Percentiles rank a stretch among this genome's conserved stretches.
These are phyloP conservation scores for Pezicula radicicola DNA, from an alignment of 2,329 filamentous ascomycete genomes.

Conservation along the genomic window DNA sequence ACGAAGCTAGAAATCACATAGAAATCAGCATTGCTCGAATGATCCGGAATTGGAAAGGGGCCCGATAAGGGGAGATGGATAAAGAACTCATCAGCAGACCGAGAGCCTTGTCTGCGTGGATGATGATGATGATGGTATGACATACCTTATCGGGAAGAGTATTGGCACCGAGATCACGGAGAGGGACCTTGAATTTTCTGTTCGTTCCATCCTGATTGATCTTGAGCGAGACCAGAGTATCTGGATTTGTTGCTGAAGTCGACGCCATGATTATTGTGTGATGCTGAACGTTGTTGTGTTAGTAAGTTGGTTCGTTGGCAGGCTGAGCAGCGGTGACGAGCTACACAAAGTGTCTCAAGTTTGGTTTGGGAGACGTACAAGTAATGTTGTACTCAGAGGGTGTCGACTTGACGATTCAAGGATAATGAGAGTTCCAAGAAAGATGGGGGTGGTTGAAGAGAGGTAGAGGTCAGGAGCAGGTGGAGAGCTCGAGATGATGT, in stretches of 20 bases:
- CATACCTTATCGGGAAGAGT: constrained; percentile 82
- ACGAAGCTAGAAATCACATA: constrained; percentile 56
- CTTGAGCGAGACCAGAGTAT: constrained; percentile 83
- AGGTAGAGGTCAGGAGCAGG: no score
- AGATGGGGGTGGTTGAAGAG: no score
- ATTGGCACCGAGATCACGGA: constrained; percentile 75
- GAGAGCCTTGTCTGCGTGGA: constrained; percentile 10
- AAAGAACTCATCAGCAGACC: constrained; percentile 6
- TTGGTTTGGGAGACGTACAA: constrained; percentile 11
- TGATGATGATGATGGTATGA: constrained; percentile 9
- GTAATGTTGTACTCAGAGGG: constrained; percentile 3
- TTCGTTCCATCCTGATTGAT: constrained; percentile 72
- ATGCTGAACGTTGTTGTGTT: constrained; percentile 16
- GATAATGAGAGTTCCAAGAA: not conserved
- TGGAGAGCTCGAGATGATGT: no score
- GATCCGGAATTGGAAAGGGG: not conserved
- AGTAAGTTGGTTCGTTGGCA: constrained; percentile 8
- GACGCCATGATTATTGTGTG: constrained; percentile 27
- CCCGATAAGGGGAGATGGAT: constrained; percentile 1
- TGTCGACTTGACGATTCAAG: constrained; percentile 6
- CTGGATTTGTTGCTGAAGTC: constrained; percentile 39
- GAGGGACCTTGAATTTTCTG: constrained; percentile 83
- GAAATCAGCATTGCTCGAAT: constrained; percentile 18
- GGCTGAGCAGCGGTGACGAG: constrained; percentile 22
- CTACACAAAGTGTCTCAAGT: constrained; percentile 13